Percentiles rank a stretch among this genome's conserved stretches.
Evolutionary conservation across 2,329 filamentous ascomycete genomes (phyloP).

Genomic region (Helminthosporium solani): DNA sequence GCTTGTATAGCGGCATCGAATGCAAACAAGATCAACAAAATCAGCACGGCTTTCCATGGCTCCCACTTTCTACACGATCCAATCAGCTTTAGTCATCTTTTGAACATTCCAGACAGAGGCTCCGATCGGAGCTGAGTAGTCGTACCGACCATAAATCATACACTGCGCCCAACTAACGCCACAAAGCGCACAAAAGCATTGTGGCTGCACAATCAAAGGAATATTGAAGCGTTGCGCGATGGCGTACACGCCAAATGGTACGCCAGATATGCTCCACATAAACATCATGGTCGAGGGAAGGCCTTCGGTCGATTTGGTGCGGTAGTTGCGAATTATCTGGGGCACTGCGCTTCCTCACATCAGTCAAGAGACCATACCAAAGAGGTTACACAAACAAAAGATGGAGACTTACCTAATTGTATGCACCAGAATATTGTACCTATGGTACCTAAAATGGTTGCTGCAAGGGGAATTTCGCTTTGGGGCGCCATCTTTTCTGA

Average conservation of each 20-base stretch:
- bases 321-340: slow-evolving; percentile 68
- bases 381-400: background rate
- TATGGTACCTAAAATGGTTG: slow-evolving; percentile 59
- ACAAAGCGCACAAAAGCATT: slow-evolving; percentile 50
- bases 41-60: slow-evolving; percentile 30
- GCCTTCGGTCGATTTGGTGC: slow-evolving; percentile 63
- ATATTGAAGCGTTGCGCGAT: slow-evolving; percentile 52
- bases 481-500: slow-evolving; percentile 34
- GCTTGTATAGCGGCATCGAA: slow-evolving; percentile 55
- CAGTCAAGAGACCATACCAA: background rate
- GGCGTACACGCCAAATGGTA: slow-evolving; percentile 63
- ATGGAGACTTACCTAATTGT: slow-evolving; percentile 8
- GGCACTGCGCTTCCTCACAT: slow-evolving; percentile 7
- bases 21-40: slow-evolving; percentile 22
- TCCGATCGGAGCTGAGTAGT: background rate
- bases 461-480: slow-evolving; percentile 48
- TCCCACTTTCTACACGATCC: slow-evolving; percentile 42
- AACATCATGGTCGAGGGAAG: slow-evolving; percentile 70
- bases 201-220: slow-evolving; percentile 47
- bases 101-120: too few relatives aligned
- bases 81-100: too few relatives aligned
- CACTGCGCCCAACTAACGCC: slow-evolving; percentile 52
- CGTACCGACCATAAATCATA: slow-evolving; percentile 49
- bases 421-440: slow-evolving; percentile 52
- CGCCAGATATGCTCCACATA: slow-evolving; percentile 65